Evolutionary conservation across 352 stramenopile genomes (phyloP).

Genomic region (Labyrinthula sp.): DNA sequence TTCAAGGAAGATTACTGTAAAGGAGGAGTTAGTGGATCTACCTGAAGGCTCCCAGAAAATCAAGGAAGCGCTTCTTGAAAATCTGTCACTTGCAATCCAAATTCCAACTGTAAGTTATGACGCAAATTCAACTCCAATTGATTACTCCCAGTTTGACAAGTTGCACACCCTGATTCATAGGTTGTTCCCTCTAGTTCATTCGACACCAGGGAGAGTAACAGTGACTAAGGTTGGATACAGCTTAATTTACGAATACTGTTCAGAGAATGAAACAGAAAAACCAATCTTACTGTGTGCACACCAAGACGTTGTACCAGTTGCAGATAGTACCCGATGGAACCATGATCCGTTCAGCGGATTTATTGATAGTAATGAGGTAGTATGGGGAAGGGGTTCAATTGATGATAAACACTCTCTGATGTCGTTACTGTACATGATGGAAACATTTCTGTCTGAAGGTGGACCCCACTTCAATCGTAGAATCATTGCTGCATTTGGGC

Average conservation of each 20-base stretch:
- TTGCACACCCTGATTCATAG: too few relatives aligned
- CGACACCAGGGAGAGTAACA: too few relatives aligned
- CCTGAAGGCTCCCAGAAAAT: too few relatives aligned
- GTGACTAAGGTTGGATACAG: too few relatives aligned
- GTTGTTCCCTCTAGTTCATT: too few relatives aligned
- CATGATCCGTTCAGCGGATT: constrained; percentile 29
- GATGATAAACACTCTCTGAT: constrained; percentile 35
- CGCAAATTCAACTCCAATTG: too few relatives aligned
- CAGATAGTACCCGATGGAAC: constrained; percentile 19
- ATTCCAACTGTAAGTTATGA: too few relatives aligned
- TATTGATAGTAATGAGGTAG: constrained; percentile 29
- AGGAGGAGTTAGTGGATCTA: too few relatives aligned
- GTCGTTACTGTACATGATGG: constrained; percentile 23
- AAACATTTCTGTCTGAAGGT: constrained; percentile 20
- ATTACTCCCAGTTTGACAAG: too few relatives aligned
- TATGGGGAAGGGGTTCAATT: constrained; percentile 33
- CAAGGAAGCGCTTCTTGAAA: too few relatives aligned
- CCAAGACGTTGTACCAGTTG: constrained; percentile 33
- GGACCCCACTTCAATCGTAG: constrained; percentile 29
- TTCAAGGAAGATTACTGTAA: too few relatives aligned
- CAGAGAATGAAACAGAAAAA: constrained; percentile 3
- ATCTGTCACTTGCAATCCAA: too few relatives aligned
- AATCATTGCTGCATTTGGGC: constrained; percentile 32
- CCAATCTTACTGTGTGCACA: constrained; percentile 34
- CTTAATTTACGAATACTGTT: constrained; percentile 31